Conservation (phyloP, 225 moss, liverwort and hornwort species). For the Takakia lepidozioides region DNA sequence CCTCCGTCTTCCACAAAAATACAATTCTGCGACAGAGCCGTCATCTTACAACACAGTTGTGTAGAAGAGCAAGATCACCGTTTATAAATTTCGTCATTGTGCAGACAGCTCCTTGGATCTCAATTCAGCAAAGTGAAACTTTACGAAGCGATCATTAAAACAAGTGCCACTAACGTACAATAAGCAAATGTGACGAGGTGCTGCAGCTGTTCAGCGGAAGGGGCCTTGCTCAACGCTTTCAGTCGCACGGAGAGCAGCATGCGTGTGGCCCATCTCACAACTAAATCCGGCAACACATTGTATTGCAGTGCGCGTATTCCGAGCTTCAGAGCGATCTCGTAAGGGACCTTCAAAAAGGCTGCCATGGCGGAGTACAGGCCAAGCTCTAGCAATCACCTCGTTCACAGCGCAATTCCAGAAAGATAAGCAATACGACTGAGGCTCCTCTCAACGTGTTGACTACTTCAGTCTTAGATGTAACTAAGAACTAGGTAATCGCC, state of each 20-base stretch:
- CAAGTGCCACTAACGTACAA: too few species aligned
- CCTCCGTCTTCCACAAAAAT: neutral
- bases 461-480: too few species aligned
- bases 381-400: too few species aligned
- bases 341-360: too few species aligned
- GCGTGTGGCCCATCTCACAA: constrained; percentile 67
- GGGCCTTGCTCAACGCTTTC: constrained; percentile 35
- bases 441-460: too few species aligned
- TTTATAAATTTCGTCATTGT: neutral
- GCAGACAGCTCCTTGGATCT: neutral
- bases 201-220: constrained; percentile 42
- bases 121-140: neutral
- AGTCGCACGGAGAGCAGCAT: constrained; percentile 65
- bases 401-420: too few species aligned
- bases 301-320: constrained; percentile 50
- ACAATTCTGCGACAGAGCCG: neutral
- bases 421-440: too few species aligned
- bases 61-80: neutral
- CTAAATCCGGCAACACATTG: constrained; percentile 61
- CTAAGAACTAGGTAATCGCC: too few species aligned
- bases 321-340: constrained; percentile 42
- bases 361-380: too few species aligned
- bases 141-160: too few species aligned
- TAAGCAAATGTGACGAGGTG: constrained; percentile 59
- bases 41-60: neutral